These are phyloP conservation scores for Venturia oleaginea DNA, from an alignment of 2,329 filamentous ascomycete genomes.

Conservation along the genomic window DNA sequence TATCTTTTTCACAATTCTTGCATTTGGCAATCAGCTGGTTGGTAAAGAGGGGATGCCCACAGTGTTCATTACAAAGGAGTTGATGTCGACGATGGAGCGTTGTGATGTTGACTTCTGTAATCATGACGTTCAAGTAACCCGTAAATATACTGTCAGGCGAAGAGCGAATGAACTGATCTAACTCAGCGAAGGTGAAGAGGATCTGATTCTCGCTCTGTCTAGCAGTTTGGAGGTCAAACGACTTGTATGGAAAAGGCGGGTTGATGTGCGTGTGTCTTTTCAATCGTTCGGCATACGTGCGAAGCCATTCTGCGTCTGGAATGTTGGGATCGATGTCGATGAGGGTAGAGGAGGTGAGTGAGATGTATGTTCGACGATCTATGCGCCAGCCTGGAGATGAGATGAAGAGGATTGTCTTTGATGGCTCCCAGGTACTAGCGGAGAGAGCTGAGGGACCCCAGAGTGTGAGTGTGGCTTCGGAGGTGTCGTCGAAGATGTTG, in stretches of 20 bases:
- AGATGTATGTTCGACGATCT: constrained; percentile 27
- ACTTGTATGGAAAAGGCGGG: constrained; percentile 34
- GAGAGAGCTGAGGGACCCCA: constrained; percentile 44
- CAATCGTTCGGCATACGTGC: constrained; percentile 38
- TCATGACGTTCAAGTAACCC: constrained; percentile 37
- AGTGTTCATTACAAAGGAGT: constrained; percentile 41
- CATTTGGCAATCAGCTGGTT: constrained; percentile 35
- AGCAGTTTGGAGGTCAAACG: constrained; percentile 21
- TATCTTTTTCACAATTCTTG: constrained; percentile 31
- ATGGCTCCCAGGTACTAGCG: constrained; percentile 37
- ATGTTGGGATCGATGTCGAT: constrained; percentile 49
- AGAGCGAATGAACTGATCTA: constrained; percentile 30
- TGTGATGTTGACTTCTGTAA: constrained; percentile 34
- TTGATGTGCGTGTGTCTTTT: constrained; percentile 43
- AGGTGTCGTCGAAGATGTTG: constrained; percentile 49
- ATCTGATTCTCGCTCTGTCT: constrained; percentile 24
- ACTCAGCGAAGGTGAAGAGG: constrained; percentile 35
- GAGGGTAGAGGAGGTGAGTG: constrained; percentile 36
- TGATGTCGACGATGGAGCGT: constrained; percentile 33
- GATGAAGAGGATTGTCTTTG: constrained; percentile 43
- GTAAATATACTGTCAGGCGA: constrained; percentile 24
- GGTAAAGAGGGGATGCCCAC: constrained; percentile 45
- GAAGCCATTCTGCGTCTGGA: constrained; percentile 45
- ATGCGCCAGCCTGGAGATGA: constrained; percentile 35
- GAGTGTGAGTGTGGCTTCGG: constrained; percentile 43